A percentile compares a stretch with the other conserved stretches of the same genome.
phyloP scores from a whole-genome alignment of 306 rosid genomes.

The Prunus davidiana region DNA sequence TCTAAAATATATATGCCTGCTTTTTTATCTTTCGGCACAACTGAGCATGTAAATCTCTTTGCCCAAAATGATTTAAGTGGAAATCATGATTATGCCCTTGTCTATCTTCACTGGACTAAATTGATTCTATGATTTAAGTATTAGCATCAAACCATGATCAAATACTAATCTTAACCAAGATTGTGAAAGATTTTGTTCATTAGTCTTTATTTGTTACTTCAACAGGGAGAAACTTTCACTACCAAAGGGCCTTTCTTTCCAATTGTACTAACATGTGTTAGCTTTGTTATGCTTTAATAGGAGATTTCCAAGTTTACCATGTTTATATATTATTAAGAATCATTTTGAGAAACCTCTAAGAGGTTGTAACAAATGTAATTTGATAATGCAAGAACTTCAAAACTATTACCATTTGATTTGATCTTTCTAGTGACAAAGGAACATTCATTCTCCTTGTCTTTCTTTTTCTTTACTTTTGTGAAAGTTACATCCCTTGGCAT shows the following conservation, averaged over 20 bases:
- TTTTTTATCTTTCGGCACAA: neutral
- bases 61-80: neutral
- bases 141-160: no score
- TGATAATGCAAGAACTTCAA: no score
- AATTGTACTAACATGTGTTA: neutral
- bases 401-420: no score
- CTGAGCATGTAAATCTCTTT: neutral
- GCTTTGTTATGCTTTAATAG: neutral
- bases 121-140: no score
- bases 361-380: no score
- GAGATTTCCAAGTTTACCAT: no score
- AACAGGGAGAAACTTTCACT: neutral
- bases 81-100: neutral
- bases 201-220: neutral
- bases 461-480: neutral
- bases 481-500: neutral
- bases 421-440: no score
- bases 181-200: neutral
- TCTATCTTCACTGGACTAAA: neutral
- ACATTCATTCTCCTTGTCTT: neutral
- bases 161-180: neutral
- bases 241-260: neutral
- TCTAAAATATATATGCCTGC: neutral
- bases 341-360: no score
- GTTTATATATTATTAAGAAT: no score